A percentile compares a stretch with the other conserved stretches of the same genome.
phyloP scores from a whole-genome alignment of 2,329 filamentous ascomycete species.

The Chaetomium sp. region DNA sequence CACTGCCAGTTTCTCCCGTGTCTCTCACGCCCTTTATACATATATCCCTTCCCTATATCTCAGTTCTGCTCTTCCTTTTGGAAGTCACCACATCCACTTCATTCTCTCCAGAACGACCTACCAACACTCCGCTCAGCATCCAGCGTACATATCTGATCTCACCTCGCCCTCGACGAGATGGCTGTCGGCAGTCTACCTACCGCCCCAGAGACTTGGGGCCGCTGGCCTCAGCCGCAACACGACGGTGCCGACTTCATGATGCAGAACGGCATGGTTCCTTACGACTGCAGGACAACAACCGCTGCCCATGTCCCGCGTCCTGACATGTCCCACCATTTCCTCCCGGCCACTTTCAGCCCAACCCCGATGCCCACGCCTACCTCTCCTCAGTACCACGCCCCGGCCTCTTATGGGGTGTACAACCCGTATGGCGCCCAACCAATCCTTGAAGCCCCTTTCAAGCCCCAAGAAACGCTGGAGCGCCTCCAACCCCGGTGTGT shows the following conservation, averaged over 20 bases:
- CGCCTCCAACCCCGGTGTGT: slow-evolving; percentile 25
- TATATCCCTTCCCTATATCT: background rate
- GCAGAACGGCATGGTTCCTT: slow-evolving; percentile 42
- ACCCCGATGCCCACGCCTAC: slow-evolving; percentile 36
- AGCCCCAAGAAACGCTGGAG: slow-evolving; percentile 26
- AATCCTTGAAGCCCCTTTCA: slow-evolving; percentile 25
- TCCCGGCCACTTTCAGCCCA: slow-evolving; percentile 40
- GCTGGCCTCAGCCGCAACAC: slow-evolving; percentile 45
- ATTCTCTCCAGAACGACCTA: too few relatives aligned
- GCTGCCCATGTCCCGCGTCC: slow-evolving; percentile 37
- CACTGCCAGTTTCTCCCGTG: too few relatives aligned
- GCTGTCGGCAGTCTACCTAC: slow-evolving; percentile 42
- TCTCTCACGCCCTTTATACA: too few relatives aligned
- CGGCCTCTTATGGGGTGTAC: slow-evolving; percentile 37
- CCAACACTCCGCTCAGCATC: too few relatives aligned
- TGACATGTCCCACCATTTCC: slow-evolving; percentile 41
- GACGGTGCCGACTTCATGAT: slow-evolving; percentile 41
- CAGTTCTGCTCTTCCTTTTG: background rate
- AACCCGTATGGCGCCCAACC: slow-evolving; percentile 34
- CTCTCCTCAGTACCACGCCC: slow-evolving; percentile 37
- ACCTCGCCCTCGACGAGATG: slow-evolving; percentile 32
- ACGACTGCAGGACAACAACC: slow-evolving; percentile 38
- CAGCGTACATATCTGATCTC: too few relatives aligned
- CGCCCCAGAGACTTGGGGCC: slow-evolving; percentile 45
- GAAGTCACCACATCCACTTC: background rate